phyloP scores from a whole-genome alignment of 495 filamentous ascomycete genomes.

The Penicillium pancosmium region DNA sequence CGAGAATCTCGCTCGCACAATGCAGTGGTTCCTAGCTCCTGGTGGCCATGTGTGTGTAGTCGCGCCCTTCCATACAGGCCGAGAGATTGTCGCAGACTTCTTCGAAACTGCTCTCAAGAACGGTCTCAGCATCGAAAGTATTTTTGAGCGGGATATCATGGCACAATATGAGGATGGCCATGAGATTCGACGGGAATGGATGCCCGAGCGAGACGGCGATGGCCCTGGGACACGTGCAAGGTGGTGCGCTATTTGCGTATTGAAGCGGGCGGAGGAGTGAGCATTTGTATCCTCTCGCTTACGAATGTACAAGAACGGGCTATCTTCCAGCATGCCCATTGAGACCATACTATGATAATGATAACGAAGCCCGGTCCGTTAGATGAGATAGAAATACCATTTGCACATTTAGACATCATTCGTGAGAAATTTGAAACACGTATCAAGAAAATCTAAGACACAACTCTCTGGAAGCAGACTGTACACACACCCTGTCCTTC shows the following conservation, averaged over 20 bases:
- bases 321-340: background rate
- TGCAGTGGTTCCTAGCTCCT: conserved; percentile 69
- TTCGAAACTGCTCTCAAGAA: conserved; percentile 60
- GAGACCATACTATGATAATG: background rate
- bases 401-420: conserved; percentile 6
- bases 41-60: conserved; percentile 65
- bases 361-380: background rate
- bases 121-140: conserved; percentile 68
- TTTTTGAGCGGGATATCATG: conserved; percentile 75
- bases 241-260: conserved; percentile 75
- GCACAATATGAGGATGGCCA: conserved; percentile 53
- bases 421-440: background rate
- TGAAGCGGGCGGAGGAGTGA: conserved; percentile 45
- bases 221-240: conserved; percentile 66
- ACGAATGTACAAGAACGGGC: background rate
- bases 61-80: conserved; percentile 83
- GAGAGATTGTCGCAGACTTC: conserved; percentile 70
- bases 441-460: background rate
- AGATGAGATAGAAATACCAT: background rate
- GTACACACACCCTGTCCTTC: conserved; percentile 85
- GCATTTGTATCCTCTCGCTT: background rate
- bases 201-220: conserved; percentile 55
- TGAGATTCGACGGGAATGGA: conserved; percentile 67
- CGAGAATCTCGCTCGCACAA: conserved; percentile 66
- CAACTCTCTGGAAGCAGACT: conserved; percentile 64